These are phyloP conservation scores for Hemileia vastatrix DNA, from an alignment of 1,284 basidiomycete species.

Conservation along the genomic window DNA sequence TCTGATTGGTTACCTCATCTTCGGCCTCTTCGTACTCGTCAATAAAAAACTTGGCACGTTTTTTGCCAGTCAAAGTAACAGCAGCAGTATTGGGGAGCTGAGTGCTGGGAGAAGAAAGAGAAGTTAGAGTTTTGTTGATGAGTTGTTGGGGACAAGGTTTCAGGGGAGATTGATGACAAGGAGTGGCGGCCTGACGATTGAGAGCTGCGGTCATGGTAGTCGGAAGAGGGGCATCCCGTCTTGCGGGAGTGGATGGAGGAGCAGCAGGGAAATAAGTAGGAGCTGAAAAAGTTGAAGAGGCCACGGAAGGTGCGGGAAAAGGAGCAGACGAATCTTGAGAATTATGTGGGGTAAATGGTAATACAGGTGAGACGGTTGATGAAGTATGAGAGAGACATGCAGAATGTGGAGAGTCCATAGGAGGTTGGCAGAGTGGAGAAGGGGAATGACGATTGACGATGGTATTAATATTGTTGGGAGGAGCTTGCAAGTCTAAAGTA, in stretches of 20 bases:
- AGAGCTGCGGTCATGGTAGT: slow-evolving; percentile 11
- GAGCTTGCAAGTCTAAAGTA: neutral
- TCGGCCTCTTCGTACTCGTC: slow-evolving; percentile 10
- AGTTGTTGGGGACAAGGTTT: no score
- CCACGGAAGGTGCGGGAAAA: neutral
- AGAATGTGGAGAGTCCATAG: neutral
- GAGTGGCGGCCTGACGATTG: no score
- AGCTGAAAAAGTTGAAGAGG: neutral
- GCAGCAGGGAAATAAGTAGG: slow-evolving; percentile 5
- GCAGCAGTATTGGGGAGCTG: neutral
- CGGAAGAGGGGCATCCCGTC: slow-evolving; percentile 5
- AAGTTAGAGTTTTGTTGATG: neutral
- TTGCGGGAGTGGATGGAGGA: slow-evolving; percentile 8
- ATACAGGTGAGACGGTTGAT: slow-evolving; percentile 9
- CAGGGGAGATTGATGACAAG: no score
- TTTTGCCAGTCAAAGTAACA: neutral
- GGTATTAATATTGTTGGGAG: neutral
- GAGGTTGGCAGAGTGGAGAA: neutral
- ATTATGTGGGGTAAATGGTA: slow-evolving; percentile 17
- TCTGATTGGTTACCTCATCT: no score
- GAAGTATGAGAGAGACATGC: no score
- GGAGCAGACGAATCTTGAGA: slow-evolving; percentile 1
- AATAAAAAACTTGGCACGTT: slow-evolving; percentile 13
- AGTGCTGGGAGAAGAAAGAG: neutral
- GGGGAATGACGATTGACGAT: neutral